Conservation (phyloP, 2,329 filamentous ascomycete species). For the Leptographium galeiforme region DNA sequence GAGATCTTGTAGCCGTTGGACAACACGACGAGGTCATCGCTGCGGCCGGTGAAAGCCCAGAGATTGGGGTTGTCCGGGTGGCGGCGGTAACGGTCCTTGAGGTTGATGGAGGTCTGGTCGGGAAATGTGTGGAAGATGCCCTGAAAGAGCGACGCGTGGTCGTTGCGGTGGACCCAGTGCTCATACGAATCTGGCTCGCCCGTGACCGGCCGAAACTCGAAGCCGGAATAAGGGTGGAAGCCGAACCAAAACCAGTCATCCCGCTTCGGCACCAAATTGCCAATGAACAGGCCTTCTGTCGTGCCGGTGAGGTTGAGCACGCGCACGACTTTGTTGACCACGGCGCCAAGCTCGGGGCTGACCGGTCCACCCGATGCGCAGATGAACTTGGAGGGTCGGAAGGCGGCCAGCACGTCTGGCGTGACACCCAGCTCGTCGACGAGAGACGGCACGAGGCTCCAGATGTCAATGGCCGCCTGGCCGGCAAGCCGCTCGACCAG, state of each 20-base stretch:
- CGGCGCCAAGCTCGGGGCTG: not conserved
- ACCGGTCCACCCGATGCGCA: slow-evolving; percentile 7
- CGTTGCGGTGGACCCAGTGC: slow-evolving; percentile 22
- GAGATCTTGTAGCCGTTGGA: slow-evolving; percentile 38
- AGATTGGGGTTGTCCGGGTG: slow-evolving; percentile 24
- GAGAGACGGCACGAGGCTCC: slow-evolving; percentile 24
- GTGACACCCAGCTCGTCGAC: slow-evolving; percentile 28
- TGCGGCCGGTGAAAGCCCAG: slow-evolving; percentile 22
- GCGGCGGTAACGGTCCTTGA: slow-evolving; percentile 29
- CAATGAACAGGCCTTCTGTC: slow-evolving; percentile 2
- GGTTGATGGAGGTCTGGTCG: slow-evolving; percentile 24
- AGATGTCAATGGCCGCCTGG: slow-evolving; percentile 15
- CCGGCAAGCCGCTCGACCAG: slow-evolving; percentile 19
- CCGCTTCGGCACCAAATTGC: not conserved
- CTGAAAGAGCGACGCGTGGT: slow-evolving; percentile 21
- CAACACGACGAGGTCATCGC: slow-evolving; percentile 35
- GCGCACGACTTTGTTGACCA: slow-evolving; percentile 1
- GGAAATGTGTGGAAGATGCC: slow-evolving; percentile 29
- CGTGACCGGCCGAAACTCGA: slow-evolving; percentile 9
- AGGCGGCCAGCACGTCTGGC: slow-evolving; percentile 16
- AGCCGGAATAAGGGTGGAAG: slow-evolving; percentile 21
- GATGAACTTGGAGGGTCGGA: slow-evolving; percentile 16
- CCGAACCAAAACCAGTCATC: slow-evolving; percentile 19
- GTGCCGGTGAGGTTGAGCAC: slow-evolving; percentile 3
- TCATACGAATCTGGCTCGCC: slow-evolving; percentile 22